Conservation (phyloP, 495 filamentous ascomycete genomes). For the Xylaria cubensis region DNA sequence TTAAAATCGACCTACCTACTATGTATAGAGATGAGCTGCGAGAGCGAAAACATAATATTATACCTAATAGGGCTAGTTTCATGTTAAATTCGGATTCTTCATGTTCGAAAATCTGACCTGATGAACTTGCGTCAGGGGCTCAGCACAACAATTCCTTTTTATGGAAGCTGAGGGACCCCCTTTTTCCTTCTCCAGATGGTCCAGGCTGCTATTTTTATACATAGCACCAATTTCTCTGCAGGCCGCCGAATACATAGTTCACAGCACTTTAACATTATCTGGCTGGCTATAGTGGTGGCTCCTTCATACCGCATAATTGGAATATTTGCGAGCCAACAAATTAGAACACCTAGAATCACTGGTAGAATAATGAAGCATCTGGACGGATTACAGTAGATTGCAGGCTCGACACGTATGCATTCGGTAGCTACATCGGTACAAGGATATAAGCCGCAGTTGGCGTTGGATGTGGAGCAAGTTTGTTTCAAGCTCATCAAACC, state of each 20-base stretch:
- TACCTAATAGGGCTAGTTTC: too few species aligned
- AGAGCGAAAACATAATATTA: too few species aligned
- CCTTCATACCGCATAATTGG: not conserved
- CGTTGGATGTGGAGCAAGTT: conserved; percentile 15
- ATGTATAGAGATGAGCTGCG: too few species aligned
- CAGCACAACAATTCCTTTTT: not conserved
- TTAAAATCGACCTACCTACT: too few species aligned
- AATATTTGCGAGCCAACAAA: not conserved
- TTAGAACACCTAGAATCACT: not conserved
- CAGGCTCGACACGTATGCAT: conserved; percentile 16
- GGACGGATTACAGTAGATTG: conserved; percentile 2
- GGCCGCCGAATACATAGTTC: not conserved
- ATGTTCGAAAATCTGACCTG: too few species aligned
- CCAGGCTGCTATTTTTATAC: conserved; percentile 18
- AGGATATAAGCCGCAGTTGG: conserved; percentile 7
- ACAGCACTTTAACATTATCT: not conserved
- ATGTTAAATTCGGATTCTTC: too few species aligned
- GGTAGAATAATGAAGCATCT: not conserved
- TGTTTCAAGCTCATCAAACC: conserved; percentile 20
- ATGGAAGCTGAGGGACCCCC: conserved; percentile 2
- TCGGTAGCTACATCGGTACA: not conserved
- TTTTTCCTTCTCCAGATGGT: not conserved
- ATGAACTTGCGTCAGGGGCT: not conserved
- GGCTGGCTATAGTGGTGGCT: not conserved
- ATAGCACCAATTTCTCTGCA: not conserved